Evolutionary conservation across 345 rosid species (phyloP).

Genomic region (Sisymbrium altissimum): DNA sequence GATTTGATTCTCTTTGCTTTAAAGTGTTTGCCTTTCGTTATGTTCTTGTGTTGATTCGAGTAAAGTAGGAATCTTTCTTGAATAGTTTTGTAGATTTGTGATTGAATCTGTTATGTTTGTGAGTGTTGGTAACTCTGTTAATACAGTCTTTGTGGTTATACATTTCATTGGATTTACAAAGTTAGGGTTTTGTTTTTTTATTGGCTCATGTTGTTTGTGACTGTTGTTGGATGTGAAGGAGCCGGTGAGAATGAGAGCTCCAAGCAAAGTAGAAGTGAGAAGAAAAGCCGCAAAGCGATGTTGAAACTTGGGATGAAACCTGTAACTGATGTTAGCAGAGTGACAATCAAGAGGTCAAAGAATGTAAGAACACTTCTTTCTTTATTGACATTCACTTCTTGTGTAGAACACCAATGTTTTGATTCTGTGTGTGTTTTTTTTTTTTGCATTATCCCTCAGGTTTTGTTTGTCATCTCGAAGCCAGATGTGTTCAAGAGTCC

Average conservation of each 20-base stretch:
- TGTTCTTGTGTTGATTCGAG: neutral
- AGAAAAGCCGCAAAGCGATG: slow-evolving; percentile 86
- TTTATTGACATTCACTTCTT: neutral
- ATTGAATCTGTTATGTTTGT: slow-evolving; percentile 1
- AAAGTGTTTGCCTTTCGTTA: neutral
- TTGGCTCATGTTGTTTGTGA: neutral
- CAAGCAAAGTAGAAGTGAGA: slow-evolving; percentile 87
- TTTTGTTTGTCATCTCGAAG: slow-evolving; percentile 79
- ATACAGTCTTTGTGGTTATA: too few relatives aligned
- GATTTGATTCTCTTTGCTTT: neutral
- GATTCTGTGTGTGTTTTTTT: neutral
- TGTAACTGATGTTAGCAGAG: slow-evolving; percentile 74
- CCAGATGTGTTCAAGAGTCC: slow-evolving; percentile 93
- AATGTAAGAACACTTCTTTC: slow-evolving; percentile 37
- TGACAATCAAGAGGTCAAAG: slow-evolving; percentile 82
- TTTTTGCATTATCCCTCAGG: slow-evolving; percentile 37
- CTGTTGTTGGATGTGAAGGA: slow-evolving; percentile 2
- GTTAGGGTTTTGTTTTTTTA: neutral
- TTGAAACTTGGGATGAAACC: slow-evolving; percentile 85
- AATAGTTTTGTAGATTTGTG: neutral
- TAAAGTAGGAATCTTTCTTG: neutral
- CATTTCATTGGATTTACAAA: neutral
- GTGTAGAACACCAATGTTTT: neutral
- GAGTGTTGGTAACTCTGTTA: neutral
- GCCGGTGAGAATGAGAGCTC: slow-evolving; percentile 70